phyloP scores from a whole-genome alignment of 2,329 filamentous ascomycete species.

The Bipolaris cookei region DNA sequence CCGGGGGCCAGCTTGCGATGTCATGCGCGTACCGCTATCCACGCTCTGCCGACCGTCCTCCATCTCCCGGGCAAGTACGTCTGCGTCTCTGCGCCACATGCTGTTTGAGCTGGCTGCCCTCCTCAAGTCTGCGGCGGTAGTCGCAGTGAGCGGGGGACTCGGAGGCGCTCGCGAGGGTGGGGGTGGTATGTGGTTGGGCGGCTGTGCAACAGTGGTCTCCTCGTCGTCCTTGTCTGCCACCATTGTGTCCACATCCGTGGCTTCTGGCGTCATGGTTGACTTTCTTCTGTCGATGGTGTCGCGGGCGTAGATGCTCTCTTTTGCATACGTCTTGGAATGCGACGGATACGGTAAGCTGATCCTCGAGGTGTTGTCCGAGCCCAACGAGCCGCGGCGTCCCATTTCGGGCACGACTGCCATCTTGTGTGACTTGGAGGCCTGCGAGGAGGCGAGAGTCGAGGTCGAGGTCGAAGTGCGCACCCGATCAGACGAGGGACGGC shows the following conservation, averaged over 20 bases:
- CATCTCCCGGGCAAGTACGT: slow-evolving; percentile 46
- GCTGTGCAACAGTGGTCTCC: slow-evolving; percentile 13
- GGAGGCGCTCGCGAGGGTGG: slow-evolving; percentile 50
- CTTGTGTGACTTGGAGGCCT: slow-evolving; percentile 38
- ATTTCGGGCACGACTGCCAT: slow-evolving; percentile 56
- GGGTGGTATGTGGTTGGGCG: slow-evolving; percentile 27
- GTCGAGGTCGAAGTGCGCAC: slow-evolving; percentile 35
- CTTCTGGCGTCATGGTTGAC: slow-evolving; percentile 48
- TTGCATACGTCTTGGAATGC: slow-evolving; percentile 91
- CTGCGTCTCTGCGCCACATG: slow-evolving; percentile 50
- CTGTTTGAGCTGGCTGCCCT: slow-evolving; percentile 55
- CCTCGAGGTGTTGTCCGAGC: slow-evolving; percentile 47
- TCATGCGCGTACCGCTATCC: slow-evolving; percentile 49
- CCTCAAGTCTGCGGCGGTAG: slow-evolving; percentile 50
- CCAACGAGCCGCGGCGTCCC: slow-evolving; percentile 49
- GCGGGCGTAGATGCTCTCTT: slow-evolving; percentile 75
- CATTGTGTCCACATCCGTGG: slow-evolving; percentile 50
- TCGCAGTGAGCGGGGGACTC: slow-evolving; percentile 56
- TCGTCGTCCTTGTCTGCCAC: slow-evolving; percentile 32
- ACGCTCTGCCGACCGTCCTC: slow-evolving; percentile 51
- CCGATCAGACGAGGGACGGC: slow-evolving; percentile 37
- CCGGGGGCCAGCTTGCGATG: slow-evolving; percentile 45
- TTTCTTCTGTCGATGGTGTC: slow-evolving; percentile 46
- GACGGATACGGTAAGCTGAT: slow-evolving; percentile 72
- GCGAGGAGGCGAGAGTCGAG: slow-evolving; percentile 25